These are phyloP conservation scores for Usnea hakonensis DNA, from an alignment of 495 filamentous ascomycete genomes.

Conservation along the genomic window DNA sequence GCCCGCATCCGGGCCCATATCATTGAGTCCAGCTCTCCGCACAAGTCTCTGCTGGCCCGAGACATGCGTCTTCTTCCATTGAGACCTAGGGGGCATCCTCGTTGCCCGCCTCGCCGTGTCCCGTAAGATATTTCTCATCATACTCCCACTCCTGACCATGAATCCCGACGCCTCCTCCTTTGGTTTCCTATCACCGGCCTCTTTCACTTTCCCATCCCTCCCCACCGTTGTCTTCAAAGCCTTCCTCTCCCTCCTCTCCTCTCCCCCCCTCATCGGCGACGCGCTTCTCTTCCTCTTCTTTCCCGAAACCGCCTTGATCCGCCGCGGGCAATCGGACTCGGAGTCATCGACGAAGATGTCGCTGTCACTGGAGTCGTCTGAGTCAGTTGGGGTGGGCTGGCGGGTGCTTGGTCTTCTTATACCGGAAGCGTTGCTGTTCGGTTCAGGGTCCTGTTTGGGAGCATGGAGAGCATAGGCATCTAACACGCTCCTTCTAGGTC, in stretches of 20 bases:
- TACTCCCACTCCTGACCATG: not conserved
- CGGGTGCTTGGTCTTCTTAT: not conserved
- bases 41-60: not conserved
- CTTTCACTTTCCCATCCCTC: not conserved
- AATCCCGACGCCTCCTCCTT: not conserved
- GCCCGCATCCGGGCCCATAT: not conserved
- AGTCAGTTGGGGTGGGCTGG: not conserved
- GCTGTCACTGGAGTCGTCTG: not conserved
- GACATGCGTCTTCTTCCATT: too few relatives aligned
- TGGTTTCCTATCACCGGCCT: not conserved
- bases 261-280: not conserved
- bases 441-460: not conserved
- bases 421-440: not conserved
- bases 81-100: too few relatives aligned
- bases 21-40: not conserved
- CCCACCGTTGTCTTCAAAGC: not conserved
- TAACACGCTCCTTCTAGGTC: not conserved
- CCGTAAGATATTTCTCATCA: not conserved
- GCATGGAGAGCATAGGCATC: not conserved
- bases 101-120: not conserved
- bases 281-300: slow-evolving; percentile 6
- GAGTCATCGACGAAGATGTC: not conserved
- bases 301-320: not conserved
- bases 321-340: not conserved
- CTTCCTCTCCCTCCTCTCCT: not conserved